These are phyloP conservation scores for Globisporangium iwayamae DNA, from an alignment of 352 stramenopile species.

Conservation along the genomic window DNA sequence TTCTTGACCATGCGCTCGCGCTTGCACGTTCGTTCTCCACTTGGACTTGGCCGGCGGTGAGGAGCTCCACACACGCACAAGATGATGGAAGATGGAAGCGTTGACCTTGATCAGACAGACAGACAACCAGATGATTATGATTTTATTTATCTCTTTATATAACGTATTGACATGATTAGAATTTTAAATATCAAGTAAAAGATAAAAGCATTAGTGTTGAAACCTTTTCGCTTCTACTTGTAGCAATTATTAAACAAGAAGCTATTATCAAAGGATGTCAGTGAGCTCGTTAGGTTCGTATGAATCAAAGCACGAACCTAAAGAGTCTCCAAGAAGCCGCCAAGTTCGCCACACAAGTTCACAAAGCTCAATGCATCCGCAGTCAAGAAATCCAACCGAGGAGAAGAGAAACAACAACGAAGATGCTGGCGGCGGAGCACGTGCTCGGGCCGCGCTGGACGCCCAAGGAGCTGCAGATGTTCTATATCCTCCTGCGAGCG, in stretches of 20 bases:
- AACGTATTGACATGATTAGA: too few species aligned
- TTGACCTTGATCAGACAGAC: not conserved
- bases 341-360: not conserved
- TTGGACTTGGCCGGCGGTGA: not conserved
- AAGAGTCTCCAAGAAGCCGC: too few species aligned
- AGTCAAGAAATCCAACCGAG: not conserved
- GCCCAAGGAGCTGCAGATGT: slow-evolving; percentile 57
- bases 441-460: slow-evolving; percentile 53
- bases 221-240: too few species aligned
- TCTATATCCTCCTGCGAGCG: slow-evolving; percentile 61
- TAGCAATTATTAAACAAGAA: too few species aligned
- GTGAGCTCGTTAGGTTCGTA: too few species aligned
- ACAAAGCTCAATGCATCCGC: not conserved
- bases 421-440: slow-evolving; percentile 15
- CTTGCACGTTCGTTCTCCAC: not conserved
- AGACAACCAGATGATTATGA: not conserved
- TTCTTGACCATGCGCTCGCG: slow-evolving; percentile 36
- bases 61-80: not conserved
- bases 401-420: not conserved
- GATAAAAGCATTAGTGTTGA: too few species aligned
- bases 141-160: not conserved
- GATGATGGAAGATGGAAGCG: too few species aligned
- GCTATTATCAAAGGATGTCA: too few species aligned
- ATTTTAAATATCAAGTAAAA: too few species aligned
- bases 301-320: too few species aligned